Evolutionary conservation across 192 early-diverging fungal species (phyloP), one percentile per base, ranked within the genome.

Genomic region (Spizellomyces sp.): DNA sequence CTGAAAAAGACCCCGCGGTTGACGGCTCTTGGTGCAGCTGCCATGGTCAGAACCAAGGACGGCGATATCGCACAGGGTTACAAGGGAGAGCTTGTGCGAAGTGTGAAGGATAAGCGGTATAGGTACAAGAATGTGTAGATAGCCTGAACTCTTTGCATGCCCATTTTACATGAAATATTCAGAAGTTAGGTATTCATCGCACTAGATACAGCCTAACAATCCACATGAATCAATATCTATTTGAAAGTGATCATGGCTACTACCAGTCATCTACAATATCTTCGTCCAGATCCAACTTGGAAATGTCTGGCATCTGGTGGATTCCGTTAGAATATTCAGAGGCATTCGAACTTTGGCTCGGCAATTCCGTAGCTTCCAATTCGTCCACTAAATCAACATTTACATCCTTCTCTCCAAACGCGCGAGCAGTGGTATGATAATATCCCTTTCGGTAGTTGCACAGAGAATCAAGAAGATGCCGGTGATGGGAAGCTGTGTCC

Each of bases 121-220:
- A 45, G 83, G 22, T 84, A 80, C 61, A 48, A 77, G 50, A 84
- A 84, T 70, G 78, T 80, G 5, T 84, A 62, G 64, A 15, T 8
- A 48, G 27, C 27, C 27, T 36, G 3, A 36, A 36, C 27, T 36
- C 27, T 36, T 36, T 36, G 27, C 21, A 10, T 61, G 14, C 42
- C 42, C 14, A 61, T 14, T 61, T 2, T 36, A 36, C 27, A 36
- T 36, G 27, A 36, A 36, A 0, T 36, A 36, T 36, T 36, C 3
- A 36, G 27, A 36, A 36, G 27, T 36, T 36, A 36, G 27, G 27
- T 36, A 36, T 36, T 36, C 27, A 36, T 36, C 27, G 27, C 27
- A 36, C 27, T 36, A 36, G 27, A 36, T 36, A 36, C 27, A 36
- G 27, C 27, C 27, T 36, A 36, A 36, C 27, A 36, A 36, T 36